Base-by-base conservation (phyloP, 768 basidiomycete species). In the Tulasnella sp. region DNA sequence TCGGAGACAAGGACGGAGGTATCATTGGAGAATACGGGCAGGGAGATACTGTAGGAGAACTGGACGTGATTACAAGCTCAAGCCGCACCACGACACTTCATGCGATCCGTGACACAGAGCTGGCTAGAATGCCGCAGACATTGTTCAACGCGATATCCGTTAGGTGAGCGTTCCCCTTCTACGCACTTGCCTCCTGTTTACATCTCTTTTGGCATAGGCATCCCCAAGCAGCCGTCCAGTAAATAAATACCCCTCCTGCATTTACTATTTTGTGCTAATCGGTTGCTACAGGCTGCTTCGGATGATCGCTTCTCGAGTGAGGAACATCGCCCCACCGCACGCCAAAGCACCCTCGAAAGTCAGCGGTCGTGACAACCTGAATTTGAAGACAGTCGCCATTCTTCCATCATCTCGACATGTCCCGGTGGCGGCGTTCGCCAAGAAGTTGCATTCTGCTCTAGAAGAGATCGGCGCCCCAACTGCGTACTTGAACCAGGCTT, bases 101-200 rank as follows among this genome's bases (percentile, higher is more conserved):
- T 70, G 96, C 96, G 6, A 98, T 99, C 62, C 89, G 96, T 64
- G 96, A 99, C 67, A 91, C 92, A 0, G 96, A 99, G 68, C 76
- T 99, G 11, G 94, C 94, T 27, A 75, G 94, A 27, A 96, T 99
- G 86, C 96, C 96, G 0, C 83, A 87, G 65, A 96, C 96, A 0
- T 75, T 99, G 8, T 99, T 98, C 74, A 98, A 98, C 68, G 96
- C 96, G 0, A 94, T 98, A 58, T 90, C 88, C 41, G 83, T 86
- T 9, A 74, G 86, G 85, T 84, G 59, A 27, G 59, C 31, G 25
- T 23, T 25, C 9, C 21, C 19, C 5, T 19, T 58, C 8, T 8
- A 23, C n/a, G 35, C 17, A 14, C 40, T 57, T 9, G 23, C 5
- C 9, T 15, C 7, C 14, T 17, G 14, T 46, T 37, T 23, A 57